Conservation (phyloP, 2,329 filamentous ascomycete genomes). For the Rhinocladiella similis region DNA sequence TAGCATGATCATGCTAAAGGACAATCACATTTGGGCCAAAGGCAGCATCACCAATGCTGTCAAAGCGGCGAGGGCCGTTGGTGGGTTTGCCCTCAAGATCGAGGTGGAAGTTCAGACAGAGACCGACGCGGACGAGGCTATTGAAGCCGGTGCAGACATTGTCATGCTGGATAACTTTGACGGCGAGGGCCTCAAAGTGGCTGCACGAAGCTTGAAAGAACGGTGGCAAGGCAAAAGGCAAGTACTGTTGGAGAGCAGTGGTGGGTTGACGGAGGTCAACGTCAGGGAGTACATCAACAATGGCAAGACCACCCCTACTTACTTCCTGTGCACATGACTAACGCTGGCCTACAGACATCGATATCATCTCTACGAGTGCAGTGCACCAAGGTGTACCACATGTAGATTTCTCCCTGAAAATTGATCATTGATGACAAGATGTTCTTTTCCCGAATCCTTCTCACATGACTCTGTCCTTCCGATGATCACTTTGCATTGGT, state of each 20-base stretch:
- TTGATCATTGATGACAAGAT: slow-evolving; percentile 62
- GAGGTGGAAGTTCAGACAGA: slow-evolving; percentile 94
- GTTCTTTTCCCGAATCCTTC: background rate
- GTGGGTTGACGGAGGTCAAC: slow-evolving; percentile 82
- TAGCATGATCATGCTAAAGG: slow-evolving; percentile 98
- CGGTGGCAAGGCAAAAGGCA: slow-evolving; percentile 69
- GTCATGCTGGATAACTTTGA: slow-evolving; percentile 98
- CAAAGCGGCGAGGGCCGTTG: slow-evolving; percentile 75
- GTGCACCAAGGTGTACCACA: slow-evolving; percentile 95
- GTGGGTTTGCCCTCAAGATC: slow-evolving; percentile 88
- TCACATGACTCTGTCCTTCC: background rate
- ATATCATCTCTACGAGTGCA: slow-evolving; percentile 93
- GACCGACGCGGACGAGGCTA: slow-evolving; percentile 86
- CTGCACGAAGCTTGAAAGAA: slow-evolving; percentile 73
- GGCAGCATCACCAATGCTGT: slow-evolving; percentile 78
- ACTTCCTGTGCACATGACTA: background rate
- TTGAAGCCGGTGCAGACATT: slow-evolving; percentile 86
- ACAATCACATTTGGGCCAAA: slow-evolving; percentile 91
- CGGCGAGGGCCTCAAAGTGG: slow-evolving; percentile 71
- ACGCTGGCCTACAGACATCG: slow-evolving; percentile 64
- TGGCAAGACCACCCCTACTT: slow-evolving; percentile 49
- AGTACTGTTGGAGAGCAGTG: slow-evolving; percentile 88
- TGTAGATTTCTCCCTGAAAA: slow-evolving; percentile 95
- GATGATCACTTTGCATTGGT: background rate
- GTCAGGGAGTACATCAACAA: slow-evolving; percentile 77